Evolutionary conservation across 2,329 filamentous ascomycete species (phyloP), one percentile per base, ranked within the genome.

Genomic region (Colletotrichum caudatum): DNA sequence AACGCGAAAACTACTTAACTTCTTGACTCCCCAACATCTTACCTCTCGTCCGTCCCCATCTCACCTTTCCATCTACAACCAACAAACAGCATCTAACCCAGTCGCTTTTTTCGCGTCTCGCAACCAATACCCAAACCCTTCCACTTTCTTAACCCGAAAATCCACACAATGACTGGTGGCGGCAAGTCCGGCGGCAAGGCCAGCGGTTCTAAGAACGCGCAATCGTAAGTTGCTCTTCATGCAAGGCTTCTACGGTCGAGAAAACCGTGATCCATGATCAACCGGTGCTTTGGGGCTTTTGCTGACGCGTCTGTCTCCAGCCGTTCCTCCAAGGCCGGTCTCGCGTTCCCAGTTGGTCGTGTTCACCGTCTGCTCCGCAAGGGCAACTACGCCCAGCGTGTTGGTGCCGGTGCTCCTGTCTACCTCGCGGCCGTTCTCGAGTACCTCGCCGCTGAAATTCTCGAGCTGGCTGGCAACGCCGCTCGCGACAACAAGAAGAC

Each of bases 401-500:
- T 98, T 80, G 95, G 95, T 95, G 95, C 95, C 80, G 95, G 93
- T 89, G 95, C 95, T 77, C 95, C 95, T 76, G 95, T 98, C 81
- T 98, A 98, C 84, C 93, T 98, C 76, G 95, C 95, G 76, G 95
- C 95, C 68, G 96, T 99, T 67, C 94, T 99, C 61, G 96, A 99
- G 87, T 99, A 99, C 84, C 93, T 99, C 72, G 95, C 96, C 78
- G 96, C 96, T 77, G 96, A 99, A 89, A 98, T 99, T 79, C 94
- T 99, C 81, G 96, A 99, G 87, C 88, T 99, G 87, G 96, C 96
- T 84, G 96, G 96, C 79, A 99, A 99, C 85, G 96, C 96, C 80
- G 96, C 96, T 75, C 95, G 96, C 79, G 96, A 99, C 88, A 98
- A 98, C 92, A 99, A 99, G 94, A 98, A 98, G 93, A 99, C 95